Conservation (phyloP, 257 asterid genomes). For the Ilex asprella region DNA sequence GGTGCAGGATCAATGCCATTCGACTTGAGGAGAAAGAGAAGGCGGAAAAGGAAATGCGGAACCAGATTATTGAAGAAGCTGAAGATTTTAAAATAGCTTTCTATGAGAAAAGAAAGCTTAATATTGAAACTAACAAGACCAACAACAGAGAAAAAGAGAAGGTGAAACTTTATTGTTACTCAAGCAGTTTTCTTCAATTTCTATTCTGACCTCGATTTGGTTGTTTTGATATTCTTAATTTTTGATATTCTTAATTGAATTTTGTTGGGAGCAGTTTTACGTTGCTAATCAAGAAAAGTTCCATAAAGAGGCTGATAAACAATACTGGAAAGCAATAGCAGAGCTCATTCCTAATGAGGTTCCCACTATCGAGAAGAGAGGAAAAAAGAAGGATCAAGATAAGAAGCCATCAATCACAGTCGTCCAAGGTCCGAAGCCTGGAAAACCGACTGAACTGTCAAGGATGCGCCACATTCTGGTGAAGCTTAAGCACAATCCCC, state of each 20-base stretch:
- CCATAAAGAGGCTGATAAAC: conserved; percentile 93
- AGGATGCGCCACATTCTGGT: conserved; percentile 88
- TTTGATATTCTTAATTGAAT: conserved; percentile 1
- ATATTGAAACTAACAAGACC: conserved; percentile 61
- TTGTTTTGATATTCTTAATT: conserved; percentile 1
- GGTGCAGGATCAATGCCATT: conserved; percentile 70
- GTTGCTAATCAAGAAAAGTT: conserved; percentile 68
- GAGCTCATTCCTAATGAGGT: conserved; percentile 93
- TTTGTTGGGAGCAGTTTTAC: conserved; percentile 32
- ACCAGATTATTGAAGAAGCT: conserved; percentile 81
- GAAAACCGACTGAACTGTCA: conserved; percentile 95
- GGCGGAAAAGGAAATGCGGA: conserved; percentile 69
- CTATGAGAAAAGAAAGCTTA: conserved; percentile 70
- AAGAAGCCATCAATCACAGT: conserved; percentile 80
- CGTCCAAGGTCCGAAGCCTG: conserved; percentile 94
- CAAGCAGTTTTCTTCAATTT: background rate
- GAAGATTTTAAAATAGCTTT: conserved; percentile 69
- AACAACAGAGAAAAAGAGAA: conserved; percentile 75
- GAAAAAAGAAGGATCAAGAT: conserved; percentile 89
- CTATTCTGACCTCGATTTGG: background rate
- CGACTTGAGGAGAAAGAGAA: conserved; percentile 97
- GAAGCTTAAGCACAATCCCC: conserved; percentile 95
- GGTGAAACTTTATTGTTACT: conserved; percentile 32
- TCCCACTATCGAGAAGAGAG: conserved; percentile 72
- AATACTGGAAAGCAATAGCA: conserved; percentile 93